Conservation (phyloP, 345 rosid genomes). For the Moricandia moricandioides region DNA sequence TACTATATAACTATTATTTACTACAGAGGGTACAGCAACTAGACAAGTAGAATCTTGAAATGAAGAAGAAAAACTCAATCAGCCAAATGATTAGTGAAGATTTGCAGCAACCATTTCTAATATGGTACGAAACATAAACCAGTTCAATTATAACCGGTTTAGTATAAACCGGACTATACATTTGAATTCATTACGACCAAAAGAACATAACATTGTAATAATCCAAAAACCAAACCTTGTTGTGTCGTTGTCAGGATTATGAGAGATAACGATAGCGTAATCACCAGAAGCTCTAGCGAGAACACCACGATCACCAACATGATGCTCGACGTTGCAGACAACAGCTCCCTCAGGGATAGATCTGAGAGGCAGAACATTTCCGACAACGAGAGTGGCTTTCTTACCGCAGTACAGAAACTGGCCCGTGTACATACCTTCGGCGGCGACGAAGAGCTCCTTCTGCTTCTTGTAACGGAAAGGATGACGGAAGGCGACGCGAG, state of each 20-base stretch:
- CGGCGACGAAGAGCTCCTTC: slow-evolving; percentile 73
- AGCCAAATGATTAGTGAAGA: neutral
- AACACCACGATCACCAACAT: slow-evolving; percentile 72
- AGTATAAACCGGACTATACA: neutral
- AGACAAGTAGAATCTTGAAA: neutral
- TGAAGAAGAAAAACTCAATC: neutral
- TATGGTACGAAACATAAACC: neutral
- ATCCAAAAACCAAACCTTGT: slow-evolving; percentile 39
- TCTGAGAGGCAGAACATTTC: slow-evolving; percentile 54
- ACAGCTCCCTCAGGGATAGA: slow-evolving; percentile 76
- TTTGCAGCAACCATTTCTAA: neutral
- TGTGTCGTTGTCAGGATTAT: slow-evolving; percentile 67
- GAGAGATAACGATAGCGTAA: slow-evolving; percentile 62
- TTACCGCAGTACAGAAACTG: slow-evolving; percentile 61
- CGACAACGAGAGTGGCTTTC: slow-evolving; percentile 52
- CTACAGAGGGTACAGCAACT: neutral
- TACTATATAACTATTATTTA: neutral
- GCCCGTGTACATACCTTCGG: slow-evolving; percentile 60
- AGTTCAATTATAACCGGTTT: neutral
- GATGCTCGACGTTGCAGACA: slow-evolving; percentile 69
- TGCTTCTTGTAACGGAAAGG: slow-evolving; percentile 68
- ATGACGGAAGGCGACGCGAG: slow-evolving; percentile 62
- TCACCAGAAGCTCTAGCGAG: slow-evolving; percentile 59
- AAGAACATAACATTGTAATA: neutral
- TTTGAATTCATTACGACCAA: neutral